Base-by-base conservation (phyloP, 768 basidiomycete genomes). In the Boletus rufocinnamomeus region DNA sequence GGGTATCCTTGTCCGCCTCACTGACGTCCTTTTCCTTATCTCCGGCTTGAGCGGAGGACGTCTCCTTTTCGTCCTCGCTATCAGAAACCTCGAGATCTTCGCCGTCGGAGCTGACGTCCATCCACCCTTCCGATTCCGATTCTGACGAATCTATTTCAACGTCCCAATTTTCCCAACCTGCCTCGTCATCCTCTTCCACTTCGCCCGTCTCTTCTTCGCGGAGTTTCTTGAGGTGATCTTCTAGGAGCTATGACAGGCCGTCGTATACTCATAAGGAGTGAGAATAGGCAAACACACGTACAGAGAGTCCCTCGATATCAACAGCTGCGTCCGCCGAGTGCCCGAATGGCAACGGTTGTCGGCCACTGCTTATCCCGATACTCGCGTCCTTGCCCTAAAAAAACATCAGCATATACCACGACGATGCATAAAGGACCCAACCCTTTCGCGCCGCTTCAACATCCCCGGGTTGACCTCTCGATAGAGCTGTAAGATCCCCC, bases 381-480 rank as follows among this genome's bases (percentile, higher is more conserved):
- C 81, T 86, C 13, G 93, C 95, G 32, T 89, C 88, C 80, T 98
- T 98, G 47, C 97, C 96, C 89, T 92, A 62, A 25, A 14, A 46
- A 54, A 9, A 28, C 37, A 53, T 65, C 57, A 63, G 46, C 38
- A 25, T 10, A 13, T 4, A 25, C n/a, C 8, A 50, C 2, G 13
- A 25, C 25, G 23, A 25, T 14, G 4, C 11, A 32, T 48, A 53
- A 34, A 50, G 38, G 32, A 25, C 70, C 86, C 52, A 62, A 92
- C 91, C 65, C 95, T 77, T 69, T 98, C 96, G 57, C 93, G 79
- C 61, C 86, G 80, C 74, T 93, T 96, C 65, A 99, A 79, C 83
- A 98, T 83, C 8, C 85, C 87, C 2, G 97, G 97, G 71, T 98
- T 97, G 58, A 96, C 91, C 66, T 98, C 95, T n/a, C 97, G 81